phyloP scores from a whole-genome alignment of 371 early-diverging fungal species.

The Mortierella sp. region DNA sequence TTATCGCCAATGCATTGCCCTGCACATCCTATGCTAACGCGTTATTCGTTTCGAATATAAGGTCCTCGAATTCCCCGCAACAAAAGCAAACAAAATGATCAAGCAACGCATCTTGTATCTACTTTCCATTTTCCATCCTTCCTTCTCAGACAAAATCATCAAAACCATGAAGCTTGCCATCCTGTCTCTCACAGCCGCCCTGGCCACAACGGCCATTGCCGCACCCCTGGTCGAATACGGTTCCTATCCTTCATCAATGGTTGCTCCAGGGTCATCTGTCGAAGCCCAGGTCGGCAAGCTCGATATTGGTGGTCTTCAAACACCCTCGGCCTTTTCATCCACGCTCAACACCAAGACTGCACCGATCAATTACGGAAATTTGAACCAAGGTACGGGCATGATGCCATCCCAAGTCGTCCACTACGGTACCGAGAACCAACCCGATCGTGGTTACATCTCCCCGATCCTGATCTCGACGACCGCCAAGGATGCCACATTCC shows the following conservation, averaged over 20 bases:
- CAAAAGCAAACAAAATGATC: too few relatives aligned
- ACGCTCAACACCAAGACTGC: conserved; percentile 36
- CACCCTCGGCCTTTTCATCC: conserved; percentile 21
- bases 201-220: conserved; percentile 25
- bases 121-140: too few relatives aligned
- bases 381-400: conserved; percentile 46
- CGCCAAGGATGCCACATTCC: conserved; percentile 28
- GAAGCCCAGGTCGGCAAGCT: conserved; percentile 29
- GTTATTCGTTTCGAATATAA: too few relatives aligned
- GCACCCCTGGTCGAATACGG: conserved; percentile 17
- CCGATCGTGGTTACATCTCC: conserved; percentile 26
- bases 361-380: conserved; percentile 47
- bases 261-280: background rate
- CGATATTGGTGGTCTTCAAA: conserved; percentile 20
- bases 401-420: conserved; percentile 47
- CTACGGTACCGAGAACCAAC: conserved; percentile 44
- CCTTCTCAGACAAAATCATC: background rate
- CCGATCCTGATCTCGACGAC: conserved; percentile 38
- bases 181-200: conserved; percentile 22
- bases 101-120: too few relatives aligned
- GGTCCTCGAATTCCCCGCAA: too few relatives aligned
- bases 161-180: conserved; percentile 31
- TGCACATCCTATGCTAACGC: too few relatives aligned
- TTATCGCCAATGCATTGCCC: too few relatives aligned
- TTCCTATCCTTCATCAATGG: background rate